Conservation (phyloP, 257 asterid species). For the Thymus mandschuricus region DNA sequence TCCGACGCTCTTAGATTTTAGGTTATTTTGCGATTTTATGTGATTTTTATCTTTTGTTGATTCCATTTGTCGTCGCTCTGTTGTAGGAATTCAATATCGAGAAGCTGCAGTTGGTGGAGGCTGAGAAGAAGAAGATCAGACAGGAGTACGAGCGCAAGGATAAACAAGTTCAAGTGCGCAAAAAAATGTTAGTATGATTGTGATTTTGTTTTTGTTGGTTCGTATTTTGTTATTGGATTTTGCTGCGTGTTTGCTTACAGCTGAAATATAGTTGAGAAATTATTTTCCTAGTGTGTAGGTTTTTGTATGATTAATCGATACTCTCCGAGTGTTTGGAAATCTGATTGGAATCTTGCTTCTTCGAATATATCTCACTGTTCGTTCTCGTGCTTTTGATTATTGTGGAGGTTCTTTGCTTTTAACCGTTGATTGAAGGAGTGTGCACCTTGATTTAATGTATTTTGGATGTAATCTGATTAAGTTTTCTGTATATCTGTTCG, state of each 20-base stretch:
- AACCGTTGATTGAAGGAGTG: not conserved
- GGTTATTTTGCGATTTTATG: not conserved
- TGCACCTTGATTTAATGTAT: not conserved
- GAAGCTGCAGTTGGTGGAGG: slow-evolving; percentile 94
- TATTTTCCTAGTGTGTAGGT: not conserved
- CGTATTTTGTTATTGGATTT: not conserved
- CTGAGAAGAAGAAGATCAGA: slow-evolving; percentile 96
- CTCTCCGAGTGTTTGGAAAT: not conserved
- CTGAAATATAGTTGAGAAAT: not conserved
- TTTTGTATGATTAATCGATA: not conserved
- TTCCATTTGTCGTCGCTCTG: slow-evolving; percentile 14
- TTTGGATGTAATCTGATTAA: slow-evolving; percentile 26
- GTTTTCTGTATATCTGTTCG: slow-evolving; percentile 26
- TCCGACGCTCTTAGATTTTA: slow-evolving; percentile 14
- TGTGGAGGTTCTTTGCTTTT: not conserved
- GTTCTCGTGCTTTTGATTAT: slow-evolving; percentile 12
- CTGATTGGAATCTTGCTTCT: slow-evolving; percentile 15
- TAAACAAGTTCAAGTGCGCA: slow-evolving; percentile 86
- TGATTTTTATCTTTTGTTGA: slow-evolving; percentile 3
- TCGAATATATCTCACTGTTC: not conserved
- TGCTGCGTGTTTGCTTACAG: slow-evolving; percentile 8
- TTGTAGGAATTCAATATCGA: slow-evolving; percentile 94
- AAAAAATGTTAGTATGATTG: slow-evolving; percentile 60
- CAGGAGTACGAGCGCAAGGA: slow-evolving; percentile 93
- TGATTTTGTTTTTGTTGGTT: not conserved